Evolutionary conservation across 768 basidiomycete species (phyloP), one percentile per base, ranked within the genome.

Genomic region (Gloeopeniophorella convolvens): DNA sequence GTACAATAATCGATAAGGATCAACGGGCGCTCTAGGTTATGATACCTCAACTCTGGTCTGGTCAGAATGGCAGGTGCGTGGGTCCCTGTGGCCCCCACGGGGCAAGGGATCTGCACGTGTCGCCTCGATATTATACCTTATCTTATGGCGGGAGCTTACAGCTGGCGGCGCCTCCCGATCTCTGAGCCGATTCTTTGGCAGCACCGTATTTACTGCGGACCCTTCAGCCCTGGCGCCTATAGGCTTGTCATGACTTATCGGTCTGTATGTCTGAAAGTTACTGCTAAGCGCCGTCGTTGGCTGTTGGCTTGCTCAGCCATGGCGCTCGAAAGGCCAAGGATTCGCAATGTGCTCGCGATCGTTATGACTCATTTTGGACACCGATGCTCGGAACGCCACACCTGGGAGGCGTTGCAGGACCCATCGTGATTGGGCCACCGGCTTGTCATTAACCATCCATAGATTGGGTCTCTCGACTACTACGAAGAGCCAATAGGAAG

Each of bases 1-100:
- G 34, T 7, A 28, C 36, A 26, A 15, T 37, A n/a, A 26, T 43
- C 28, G 30, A 54, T 48, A 39, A 48, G 30, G 52, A 48, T 54
- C 31, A 41, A 39, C 52, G 42, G 39, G 30, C 35, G 41, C 39
- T 42, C 15, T 10, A 21, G 15, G 28, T 21, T 16, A 18, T 28
- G 0, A 21, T 46, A 20, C 28, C 45, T 41, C 42, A 41, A 42
- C 31, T 42, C 21, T 36, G 41, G 37, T 53, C 42, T 35, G 34
- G n/a, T n/a, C n/a, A n/a, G n/a, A n/a, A n/a, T n/a, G n/a, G 34
- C 26, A 42, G 33, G 34, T 34, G 32, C 9, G 33, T 13, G 28
- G 26, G n/a, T 16, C 26, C 50, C 23, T 21, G 24, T 20, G 18
- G 43, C 42, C 34, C 43, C 21, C n/a, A 42, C 41, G 41, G 35